These are phyloP conservation scores for Bocquillonia castaneifolia DNA, from an alignment of 441 rosid genomes.

Conservation along the genomic window DNA sequence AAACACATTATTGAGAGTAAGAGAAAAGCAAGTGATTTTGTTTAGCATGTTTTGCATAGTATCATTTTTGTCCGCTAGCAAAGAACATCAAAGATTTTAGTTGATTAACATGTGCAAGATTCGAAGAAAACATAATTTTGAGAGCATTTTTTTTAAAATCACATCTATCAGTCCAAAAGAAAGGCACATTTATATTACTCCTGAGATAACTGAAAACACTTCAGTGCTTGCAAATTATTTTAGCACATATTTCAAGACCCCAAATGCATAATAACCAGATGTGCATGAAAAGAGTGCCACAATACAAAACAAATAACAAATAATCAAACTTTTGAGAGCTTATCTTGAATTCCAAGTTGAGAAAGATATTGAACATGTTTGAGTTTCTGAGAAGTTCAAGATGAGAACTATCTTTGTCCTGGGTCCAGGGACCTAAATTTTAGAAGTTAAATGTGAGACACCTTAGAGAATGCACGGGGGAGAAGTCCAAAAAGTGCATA, in stretches of 20 bases:
- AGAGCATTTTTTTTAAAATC: not conserved
- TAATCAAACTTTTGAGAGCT: not conserved
- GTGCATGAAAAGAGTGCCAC: not conserved
- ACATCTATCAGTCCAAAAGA: not conserved
- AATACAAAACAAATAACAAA: not conserved
- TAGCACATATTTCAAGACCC: not conserved
- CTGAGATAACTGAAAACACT: not conserved
- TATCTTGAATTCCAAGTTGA: not conserved
- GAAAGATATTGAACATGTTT: not conserved
- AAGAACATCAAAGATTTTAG: not conserved
- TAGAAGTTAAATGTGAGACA: not conserved
- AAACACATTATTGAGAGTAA: slow-evolving; percentile 17
- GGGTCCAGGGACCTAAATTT: not conserved
- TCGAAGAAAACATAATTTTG: not conserved
- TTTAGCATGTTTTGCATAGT: not conserved
- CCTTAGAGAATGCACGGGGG: not conserved
- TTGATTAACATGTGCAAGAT: not conserved
- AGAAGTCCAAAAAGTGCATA: not conserved
- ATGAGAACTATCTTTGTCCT: not conserved
- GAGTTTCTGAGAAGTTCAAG: not conserved
- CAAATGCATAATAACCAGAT: not conserved
- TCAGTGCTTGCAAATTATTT: not conserved
- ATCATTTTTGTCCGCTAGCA: not conserved
- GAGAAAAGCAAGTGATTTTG: slow-evolving; percentile 6
- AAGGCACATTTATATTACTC: not conserved